These are phyloP conservation scores for Suillus bovinus DNA, from an alignment of 768 basidiomycete species.

Conservation along the genomic window DNA sequence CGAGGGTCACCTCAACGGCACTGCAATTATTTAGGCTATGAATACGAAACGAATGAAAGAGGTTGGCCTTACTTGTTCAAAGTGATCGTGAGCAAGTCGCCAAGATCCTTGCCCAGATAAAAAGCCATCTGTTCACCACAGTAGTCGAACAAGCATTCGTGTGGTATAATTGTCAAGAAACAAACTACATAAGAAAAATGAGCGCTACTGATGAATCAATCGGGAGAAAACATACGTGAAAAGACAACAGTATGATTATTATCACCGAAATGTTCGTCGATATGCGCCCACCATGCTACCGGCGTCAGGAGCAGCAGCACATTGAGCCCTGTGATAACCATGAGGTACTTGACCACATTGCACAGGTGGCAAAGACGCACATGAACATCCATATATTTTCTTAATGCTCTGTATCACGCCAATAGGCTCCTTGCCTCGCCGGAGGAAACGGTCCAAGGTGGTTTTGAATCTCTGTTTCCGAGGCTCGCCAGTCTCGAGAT, in stretches of 20 bases:
- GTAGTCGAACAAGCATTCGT: constrained; percentile 68
- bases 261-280: constrained; percentile 22
- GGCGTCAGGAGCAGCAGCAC: constrained; percentile 58
- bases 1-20: constrained; percentile 70
- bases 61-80: constrained; percentile 56
- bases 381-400: constrained; percentile 52
- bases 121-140: constrained; percentile 54
- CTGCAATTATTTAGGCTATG: constrained; percentile 32
- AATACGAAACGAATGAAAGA: not conserved
- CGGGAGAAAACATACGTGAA: constrained; percentile 36
- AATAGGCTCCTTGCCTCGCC: constrained; percentile 43
- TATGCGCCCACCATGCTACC: constrained; percentile 61
- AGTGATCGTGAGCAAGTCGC: constrained; percentile 65
- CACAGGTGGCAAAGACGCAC: constrained; percentile 35
- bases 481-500: not conserved
- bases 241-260: constrained; percentile 38
- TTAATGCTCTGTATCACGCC: constrained; percentile 45
- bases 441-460: constrained; percentile 14
- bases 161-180: constrained; percentile 65
- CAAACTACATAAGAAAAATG: constrained; percentile 43
- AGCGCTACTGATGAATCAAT: not conserved
- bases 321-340: constrained; percentile 51
- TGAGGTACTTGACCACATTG: not conserved
- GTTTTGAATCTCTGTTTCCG: not conserved
- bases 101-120: constrained; percentile 55